Evolutionary conservation across 2,329 filamentous ascomycete genomes (phyloP).

Genomic region (Exophiala spinifera): DNA sequence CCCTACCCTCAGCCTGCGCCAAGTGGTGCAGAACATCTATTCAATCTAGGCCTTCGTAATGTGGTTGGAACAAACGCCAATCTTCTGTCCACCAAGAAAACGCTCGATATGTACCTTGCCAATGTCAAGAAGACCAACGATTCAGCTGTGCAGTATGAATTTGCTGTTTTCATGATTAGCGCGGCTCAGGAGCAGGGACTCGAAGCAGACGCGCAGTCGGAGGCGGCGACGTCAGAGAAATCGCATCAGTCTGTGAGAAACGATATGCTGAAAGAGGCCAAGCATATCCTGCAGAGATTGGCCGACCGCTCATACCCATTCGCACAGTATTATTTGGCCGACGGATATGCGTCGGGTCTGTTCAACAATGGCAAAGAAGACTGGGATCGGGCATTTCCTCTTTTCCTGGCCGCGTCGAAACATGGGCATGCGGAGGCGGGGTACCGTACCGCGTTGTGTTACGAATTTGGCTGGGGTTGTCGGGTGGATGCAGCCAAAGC

Average conservation of each 20-base stretch:
- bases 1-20: constrained; percentile 78
- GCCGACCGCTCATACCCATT: constrained; percentile 89
- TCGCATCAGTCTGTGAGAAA: constrained; percentile 53
- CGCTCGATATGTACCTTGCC: constrained; percentile 92
- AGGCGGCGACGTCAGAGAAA: constrained; percentile 41
- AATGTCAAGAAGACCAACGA: constrained; percentile 98
- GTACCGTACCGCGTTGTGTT: constrained; percentile 89
- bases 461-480: constrained; percentile 97
- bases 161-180: constrained; percentile 90
- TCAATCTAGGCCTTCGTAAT: constrained; percentile 76
- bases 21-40: constrained; percentile 58
- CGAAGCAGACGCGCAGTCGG: constrained; percentile 37
- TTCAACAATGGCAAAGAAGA: constrained; percentile 95
- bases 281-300: constrained; percentile 80
- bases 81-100: constrained; percentile 85
- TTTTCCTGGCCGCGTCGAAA: constrained; percentile 91
- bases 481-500: constrained; percentile 87
- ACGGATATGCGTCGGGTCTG: constrained; percentile 88
- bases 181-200: constrained; percentile 76
- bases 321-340: constrained; percentile 94
- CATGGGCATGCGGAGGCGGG: constrained; percentile 95
- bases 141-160: constrained; percentile 86
- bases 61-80: constrained; percentile 87
- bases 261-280: constrained; percentile 79
- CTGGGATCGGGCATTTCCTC: constrained; percentile 83